phyloP scores from a whole-genome alignment of 352 stramenopile genomes.

The Discostella stelligera region DNA sequence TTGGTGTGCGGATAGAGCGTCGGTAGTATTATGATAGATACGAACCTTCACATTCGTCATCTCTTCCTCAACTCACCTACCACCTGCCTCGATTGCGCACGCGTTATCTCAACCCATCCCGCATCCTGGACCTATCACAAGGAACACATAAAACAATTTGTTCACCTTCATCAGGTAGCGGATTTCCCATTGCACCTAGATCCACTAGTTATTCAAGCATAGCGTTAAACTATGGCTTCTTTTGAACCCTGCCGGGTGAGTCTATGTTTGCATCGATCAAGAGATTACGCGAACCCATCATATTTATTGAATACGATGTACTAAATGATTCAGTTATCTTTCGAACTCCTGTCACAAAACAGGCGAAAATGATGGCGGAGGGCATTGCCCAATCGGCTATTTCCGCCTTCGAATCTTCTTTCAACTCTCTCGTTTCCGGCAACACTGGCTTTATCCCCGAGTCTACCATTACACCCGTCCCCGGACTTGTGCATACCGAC shows the following conservation, averaged over 20 bases:
- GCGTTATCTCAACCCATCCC: too few relatives aligned
- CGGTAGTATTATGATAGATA: too few relatives aligned
- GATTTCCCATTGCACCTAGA: neutral
- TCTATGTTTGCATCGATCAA: neutral
- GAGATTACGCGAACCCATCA: neutral
- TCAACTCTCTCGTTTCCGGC: slow-evolving; percentile 89
- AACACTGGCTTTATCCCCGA: slow-evolving; percentile 96
- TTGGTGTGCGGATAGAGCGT: too few relatives aligned
- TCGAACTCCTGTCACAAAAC: too few relatives aligned
- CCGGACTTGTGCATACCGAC: slow-evolving; percentile 72
- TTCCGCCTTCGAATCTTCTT: slow-evolving; percentile 96
- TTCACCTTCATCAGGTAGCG: too few relatives aligned
- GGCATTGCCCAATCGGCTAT: slow-evolving; percentile 93
- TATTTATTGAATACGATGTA: neutral
- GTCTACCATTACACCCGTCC: slow-evolving; percentile 88
- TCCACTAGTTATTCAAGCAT: neutral
- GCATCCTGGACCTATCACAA: too few relatives aligned
- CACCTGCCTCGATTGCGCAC: too few relatives aligned
- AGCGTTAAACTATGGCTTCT: slow-evolving; percentile 42
- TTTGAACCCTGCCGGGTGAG: slow-evolving; percentile 58
- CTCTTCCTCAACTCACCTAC: neutral
- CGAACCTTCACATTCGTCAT: neutral
- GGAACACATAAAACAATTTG: too few relatives aligned
- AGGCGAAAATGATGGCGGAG: slow-evolving; percentile 95
- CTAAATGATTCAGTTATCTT: neutral